These are phyloP conservation scores for Prunus kanzakura DNA, from an alignment of 306 rosid genomes.

Conservation along the genomic window DNA sequence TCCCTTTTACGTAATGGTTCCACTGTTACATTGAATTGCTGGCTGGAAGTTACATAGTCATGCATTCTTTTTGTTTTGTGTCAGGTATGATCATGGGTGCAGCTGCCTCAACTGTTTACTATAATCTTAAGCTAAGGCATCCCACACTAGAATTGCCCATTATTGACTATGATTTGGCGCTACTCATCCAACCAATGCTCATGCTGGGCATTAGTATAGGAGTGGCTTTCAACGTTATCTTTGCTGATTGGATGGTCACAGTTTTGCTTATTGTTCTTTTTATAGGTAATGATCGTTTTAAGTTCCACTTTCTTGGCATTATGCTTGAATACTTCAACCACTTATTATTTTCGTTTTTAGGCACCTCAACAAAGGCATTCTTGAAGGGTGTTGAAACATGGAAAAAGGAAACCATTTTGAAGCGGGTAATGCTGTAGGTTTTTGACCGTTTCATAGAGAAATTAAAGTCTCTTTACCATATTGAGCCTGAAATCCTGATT, in stretches of 20 bases:
- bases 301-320: background rate
- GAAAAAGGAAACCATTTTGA: conserved; percentile 88
- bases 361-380: conserved; percentile 80
- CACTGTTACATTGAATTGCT: background rate
- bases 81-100: conserved; percentile 98
- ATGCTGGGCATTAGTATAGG: conserved; percentile 96
- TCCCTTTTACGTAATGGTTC: background rate
- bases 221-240: conserved; percentile 74
- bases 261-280: conserved; percentile 77
- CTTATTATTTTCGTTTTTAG: conserved; percentile 38
- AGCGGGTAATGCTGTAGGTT: conserved; percentile 41
- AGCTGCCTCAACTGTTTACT: conserved; percentile 72
- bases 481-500: background rate
- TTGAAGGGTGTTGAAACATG: conserved; percentile 81
- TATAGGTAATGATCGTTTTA: conserved; percentile 41
- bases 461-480: background rate
- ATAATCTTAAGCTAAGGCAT: conserved; percentile 78
- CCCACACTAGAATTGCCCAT: conserved; percentile 70
- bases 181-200: conserved; percentile 93
- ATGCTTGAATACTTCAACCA: background rate
- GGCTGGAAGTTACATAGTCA: background rate
- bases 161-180: conserved; percentile 85
- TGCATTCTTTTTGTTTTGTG: conserved; percentile 7
- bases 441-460: background rate
- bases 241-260: conserved; percentile 97